Evolutionary conservation across 148 eudicot genomes (phyloP).

Genomic region (Fagopyrum homotropicum): DNA sequence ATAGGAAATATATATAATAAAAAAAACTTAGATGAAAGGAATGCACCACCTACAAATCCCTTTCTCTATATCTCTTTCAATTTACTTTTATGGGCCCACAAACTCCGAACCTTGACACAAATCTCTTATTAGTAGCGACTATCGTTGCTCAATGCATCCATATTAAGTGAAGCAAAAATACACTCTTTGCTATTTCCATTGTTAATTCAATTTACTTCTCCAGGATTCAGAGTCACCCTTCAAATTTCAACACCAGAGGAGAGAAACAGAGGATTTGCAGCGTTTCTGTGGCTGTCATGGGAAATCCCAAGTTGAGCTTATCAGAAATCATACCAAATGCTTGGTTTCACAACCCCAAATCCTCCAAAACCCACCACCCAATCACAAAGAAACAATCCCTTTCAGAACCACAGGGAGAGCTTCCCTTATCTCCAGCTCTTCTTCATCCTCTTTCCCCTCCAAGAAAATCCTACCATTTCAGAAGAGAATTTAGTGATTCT

Average conservation of each 20-base stretch:
- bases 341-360: conserved; percentile 50
- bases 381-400: neutral
- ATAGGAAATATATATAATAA: too few species aligned
- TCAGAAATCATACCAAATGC: conserved; percentile 47
- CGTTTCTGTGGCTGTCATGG: conserved; percentile 20
- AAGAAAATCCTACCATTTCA: conserved; percentile 4
- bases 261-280: neutral
- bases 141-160: neutral
- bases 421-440: neutral
- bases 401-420: neutral
- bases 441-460: neutral
- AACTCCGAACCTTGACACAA: neutral
- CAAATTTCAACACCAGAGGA: neutral
- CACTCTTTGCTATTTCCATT: too few species aligned
- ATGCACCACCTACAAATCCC: neutral
- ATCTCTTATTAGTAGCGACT: neutral
- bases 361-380: conserved; percentile 11
- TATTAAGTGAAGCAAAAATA: neutral
- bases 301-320: conserved; percentile 34
- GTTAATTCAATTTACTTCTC: neutral
- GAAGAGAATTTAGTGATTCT: neutral
- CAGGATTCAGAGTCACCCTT: neutral
- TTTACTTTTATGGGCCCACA: neutral
- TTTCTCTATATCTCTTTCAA: neutral
- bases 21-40: neutral